These are phyloP conservation scores for Parietaria judaica DNA, from an alignment of 306 rosid genomes.

Conservation along the genomic window DNA sequence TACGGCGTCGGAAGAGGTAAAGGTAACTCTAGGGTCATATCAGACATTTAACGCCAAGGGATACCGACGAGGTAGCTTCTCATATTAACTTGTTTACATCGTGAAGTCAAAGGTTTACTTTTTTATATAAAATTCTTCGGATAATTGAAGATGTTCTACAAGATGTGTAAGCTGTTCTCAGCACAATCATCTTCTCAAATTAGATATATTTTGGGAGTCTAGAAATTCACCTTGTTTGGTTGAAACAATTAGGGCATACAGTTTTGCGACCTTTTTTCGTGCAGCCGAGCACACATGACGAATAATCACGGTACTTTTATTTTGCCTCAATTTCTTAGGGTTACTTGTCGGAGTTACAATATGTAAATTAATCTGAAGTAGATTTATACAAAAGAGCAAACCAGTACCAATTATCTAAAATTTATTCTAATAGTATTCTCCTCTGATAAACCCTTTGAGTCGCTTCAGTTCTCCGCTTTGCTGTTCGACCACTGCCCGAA, in stretches of 20 bases:
- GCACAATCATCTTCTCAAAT: not conserved
- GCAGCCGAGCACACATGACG: not conserved
- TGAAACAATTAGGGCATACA: slow-evolving; percentile 5
- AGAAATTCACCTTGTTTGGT: slow-evolving; percentile 1
- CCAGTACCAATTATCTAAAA: slow-evolving; percentile 21
- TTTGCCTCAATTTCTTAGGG: not conserved
- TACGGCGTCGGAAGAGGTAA: slow-evolving; percentile 18
- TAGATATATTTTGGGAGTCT: not conserved
- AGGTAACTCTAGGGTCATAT: slow-evolving; percentile 17
- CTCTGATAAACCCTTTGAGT: slow-evolving; percentile 60
- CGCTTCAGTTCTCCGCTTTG: slow-evolving; percentile 69
- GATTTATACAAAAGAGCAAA: not conserved
- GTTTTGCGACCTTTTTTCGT: not conserved
- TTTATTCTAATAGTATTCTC: slow-evolving; percentile 44
- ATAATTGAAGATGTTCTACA: not conserved
- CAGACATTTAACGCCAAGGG: slow-evolving; percentile 7
- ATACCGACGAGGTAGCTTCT: slow-evolving; percentile 33
- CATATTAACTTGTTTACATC: slow-evolving; percentile 10
- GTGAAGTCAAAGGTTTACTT: slow-evolving; percentile 10
- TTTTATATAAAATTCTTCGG: slow-evolving; percentile 3
- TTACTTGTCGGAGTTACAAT: not conserved
- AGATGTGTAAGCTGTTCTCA: slow-evolving; percentile 6
- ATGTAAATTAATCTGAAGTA: too few relatives aligned
- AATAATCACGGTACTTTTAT: not conserved
- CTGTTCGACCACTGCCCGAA: slow-evolving; percentile 67